Conservation (phyloP, 2,329 filamentous ascomycete species). For the Ceratocystis huliohia region DNA sequence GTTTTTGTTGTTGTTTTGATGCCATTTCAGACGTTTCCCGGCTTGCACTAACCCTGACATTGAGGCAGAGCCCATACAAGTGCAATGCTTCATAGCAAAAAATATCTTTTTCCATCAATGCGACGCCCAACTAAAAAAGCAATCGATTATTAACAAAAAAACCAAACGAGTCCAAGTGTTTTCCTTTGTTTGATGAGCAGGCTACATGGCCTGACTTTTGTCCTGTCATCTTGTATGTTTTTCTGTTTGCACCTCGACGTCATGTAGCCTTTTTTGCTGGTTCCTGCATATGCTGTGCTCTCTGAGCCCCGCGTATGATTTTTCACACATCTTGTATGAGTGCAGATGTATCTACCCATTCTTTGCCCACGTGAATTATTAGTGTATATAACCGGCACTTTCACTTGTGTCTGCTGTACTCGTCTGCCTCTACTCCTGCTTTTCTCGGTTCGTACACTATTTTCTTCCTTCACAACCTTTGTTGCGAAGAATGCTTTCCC, state of each 20-base stretch:
- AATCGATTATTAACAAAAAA: neutral
- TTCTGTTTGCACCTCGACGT: too few relatives aligned
- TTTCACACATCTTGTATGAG: neutral
- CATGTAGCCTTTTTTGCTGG: neutral
- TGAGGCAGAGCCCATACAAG: neutral
- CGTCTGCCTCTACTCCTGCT: too few relatives aligned
- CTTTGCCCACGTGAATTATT: neutral
- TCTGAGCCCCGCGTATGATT: neutral
- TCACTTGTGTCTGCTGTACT: too few relatives aligned
- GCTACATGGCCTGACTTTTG: neutral
- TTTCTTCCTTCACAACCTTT: neutral
- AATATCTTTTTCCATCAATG: constrained; percentile 2
- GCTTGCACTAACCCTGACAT: neutral
- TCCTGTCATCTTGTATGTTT: too few relatives aligned
- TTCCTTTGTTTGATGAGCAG: neutral
- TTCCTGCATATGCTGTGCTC: neutral
- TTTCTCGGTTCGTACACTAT: neutral
- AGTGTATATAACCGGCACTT: too few relatives aligned
- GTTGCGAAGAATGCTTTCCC: neutral
- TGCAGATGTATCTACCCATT: neutral
- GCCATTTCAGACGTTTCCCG: neutral
- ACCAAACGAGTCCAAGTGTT: neutral
- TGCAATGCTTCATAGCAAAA: neutral
- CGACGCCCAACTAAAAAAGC: neutral
- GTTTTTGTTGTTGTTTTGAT: constrained; percentile 9